Conservation (phyloP, 2,329 filamentous ascomycete species). For the Colletotrichum theobromicola region DNA sequence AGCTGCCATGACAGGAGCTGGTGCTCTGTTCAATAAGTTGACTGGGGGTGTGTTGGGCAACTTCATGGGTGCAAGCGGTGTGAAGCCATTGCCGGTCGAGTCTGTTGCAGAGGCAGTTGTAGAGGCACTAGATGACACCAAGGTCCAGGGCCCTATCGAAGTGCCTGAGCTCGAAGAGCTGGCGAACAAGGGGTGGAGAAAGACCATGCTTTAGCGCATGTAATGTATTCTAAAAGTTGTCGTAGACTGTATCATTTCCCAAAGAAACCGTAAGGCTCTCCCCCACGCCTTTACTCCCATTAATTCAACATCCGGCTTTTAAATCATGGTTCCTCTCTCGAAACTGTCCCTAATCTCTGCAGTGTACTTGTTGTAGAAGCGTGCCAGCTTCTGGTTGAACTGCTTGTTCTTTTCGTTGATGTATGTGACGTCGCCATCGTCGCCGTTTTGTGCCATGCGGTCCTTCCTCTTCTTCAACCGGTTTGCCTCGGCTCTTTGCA, state of each 20-base stretch:
- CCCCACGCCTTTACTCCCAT: background rate
- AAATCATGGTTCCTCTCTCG: slow-evolving; percentile 96
- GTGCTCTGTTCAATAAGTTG: slow-evolving; percentile 76
- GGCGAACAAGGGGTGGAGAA: slow-evolving; percentile 85
- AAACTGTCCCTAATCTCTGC: slow-evolving; percentile 97
- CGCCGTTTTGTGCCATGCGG: slow-evolving; percentile 76
- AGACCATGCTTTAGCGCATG: slow-evolving; percentile 75
- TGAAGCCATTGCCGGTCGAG: slow-evolving; percentile 88
- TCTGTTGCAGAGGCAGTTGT: slow-evolving; percentile 88
- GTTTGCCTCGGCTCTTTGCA: slow-evolving; percentile 87
- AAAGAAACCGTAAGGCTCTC: background rate
- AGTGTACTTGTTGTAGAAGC: slow-evolving; percentile 99
- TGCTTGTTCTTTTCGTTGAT: slow-evolving; percentile 99
- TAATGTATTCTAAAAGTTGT: background rate
- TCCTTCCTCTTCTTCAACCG: slow-evolving; percentile 86
- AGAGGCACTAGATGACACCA: slow-evolving; percentile 80
- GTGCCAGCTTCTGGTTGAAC: slow-evolving; percentile 95
- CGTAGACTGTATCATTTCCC: slow-evolving; percentile 35
- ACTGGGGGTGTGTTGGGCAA: slow-evolving; percentile 77
- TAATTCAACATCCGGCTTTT: slow-evolving; percentile 6
- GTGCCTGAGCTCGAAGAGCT: slow-evolving; percentile 81
- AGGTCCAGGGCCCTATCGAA: slow-evolving; percentile 77
- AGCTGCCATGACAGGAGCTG: slow-evolving; percentile 77
- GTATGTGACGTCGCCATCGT: slow-evolving; percentile 92
- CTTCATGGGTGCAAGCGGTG: slow-evolving; percentile 81